These are phyloP conservation scores for Fusarium compactum DNA, from an alignment of 2,329 filamentous ascomycete genomes.

Conservation along the genomic window DNA sequence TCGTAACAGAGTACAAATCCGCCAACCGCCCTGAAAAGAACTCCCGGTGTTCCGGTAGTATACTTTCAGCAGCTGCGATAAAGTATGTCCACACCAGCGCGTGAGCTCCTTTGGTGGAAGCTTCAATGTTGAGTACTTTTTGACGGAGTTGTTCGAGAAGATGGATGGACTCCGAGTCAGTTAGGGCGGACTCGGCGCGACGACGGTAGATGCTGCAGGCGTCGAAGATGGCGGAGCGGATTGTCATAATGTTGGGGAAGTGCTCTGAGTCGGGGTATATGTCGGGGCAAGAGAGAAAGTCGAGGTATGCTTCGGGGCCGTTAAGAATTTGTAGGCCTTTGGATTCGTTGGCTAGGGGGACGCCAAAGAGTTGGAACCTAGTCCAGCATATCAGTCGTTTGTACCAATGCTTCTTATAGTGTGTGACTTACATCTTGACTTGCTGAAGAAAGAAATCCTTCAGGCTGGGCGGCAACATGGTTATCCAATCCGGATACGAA, in stretches of 20 bases:
- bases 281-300: conserved; percentile 46
- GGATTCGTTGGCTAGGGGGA: conserved; percentile 45
- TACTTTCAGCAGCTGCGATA: conserved; percentile 55
- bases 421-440: conserved; percentile 46
- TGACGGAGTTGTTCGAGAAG: conserved; percentile 50
- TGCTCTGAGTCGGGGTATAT: conserved; percentile 36
- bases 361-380: conserved; percentile 50
- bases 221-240: conserved; percentile 43
- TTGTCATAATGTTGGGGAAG: conserved; percentile 35
- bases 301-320: conserved; percentile 42
- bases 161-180: conserved; percentile 42
- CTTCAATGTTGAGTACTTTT: conserved; percentile 47
- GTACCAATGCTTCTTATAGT: accelerated
- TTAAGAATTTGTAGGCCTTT: conserved; percentile 46
- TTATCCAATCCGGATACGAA: conserved; percentile 35
- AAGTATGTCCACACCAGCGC: conserved; percentile 58
- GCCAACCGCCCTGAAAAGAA: conserved; percentile 52
- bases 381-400: neutral
- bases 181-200: conserved; percentile 39
- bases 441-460: conserved; percentile 50
- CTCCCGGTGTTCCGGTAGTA: conserved; percentile 49
- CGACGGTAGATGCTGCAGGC: conserved; percentile 47
- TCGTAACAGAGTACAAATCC: conserved; percentile 49
- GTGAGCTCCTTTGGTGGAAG: conserved; percentile 50
- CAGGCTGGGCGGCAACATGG: conserved; percentile 28